Evolutionary conservation across 2,329 filamentous ascomycete species (phyloP).

Genomic region (Hymenoscyphus albidus): DNA sequence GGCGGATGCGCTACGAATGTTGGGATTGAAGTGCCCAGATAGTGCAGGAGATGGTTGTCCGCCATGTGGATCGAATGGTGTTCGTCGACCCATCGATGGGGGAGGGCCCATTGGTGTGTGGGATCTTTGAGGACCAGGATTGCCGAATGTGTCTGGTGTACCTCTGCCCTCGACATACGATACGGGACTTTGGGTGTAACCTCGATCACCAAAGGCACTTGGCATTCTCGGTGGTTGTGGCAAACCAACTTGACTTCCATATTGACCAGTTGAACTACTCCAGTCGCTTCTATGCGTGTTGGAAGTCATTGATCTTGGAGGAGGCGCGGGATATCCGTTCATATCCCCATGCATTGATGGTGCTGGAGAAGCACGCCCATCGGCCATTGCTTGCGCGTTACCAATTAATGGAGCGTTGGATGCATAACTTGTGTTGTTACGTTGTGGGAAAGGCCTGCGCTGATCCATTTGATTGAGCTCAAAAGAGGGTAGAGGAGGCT

Average conservation of each 20-base stretch:
- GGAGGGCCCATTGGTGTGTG: constrained; percentile 28
- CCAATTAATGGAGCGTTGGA: constrained; percentile 61
- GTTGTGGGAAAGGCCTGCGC: constrained; percentile 45
- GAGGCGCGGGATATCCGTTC: constrained; percentile 20
- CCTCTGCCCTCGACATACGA: constrained; percentile 26
- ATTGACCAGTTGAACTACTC: constrained; percentile 11
- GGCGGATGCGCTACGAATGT: constrained; percentile 20
- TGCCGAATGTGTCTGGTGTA: constrained; percentile 25
- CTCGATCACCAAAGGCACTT: constrained; percentile 29
- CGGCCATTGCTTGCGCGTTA: constrained; percentile 59
- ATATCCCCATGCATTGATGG: constrained; percentile 30
- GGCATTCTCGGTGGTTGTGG: constrained; percentile 30
- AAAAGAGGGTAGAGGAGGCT: constrained; percentile 39
- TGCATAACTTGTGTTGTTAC: constrained; percentile 56
- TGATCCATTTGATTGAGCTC: constrained; percentile 52
- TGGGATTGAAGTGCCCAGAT: constrained; percentile 18
- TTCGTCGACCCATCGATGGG: constrained; percentile 28
- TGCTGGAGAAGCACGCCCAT: constrained; percentile 32
- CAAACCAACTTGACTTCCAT: constrained; percentile 5
- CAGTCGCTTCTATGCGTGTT: constrained; percentile 28
- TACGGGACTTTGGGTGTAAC: constrained; percentile 30
- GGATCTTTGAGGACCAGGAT: constrained; percentile 29
- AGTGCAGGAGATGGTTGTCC: constrained; percentile 18
- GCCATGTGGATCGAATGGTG: constrained; percentile 25
- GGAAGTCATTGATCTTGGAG: constrained; percentile 30